Percentiles rank a stretch among this genome's conserved stretches.
phyloP scores from a whole-genome alignment of 805 yeast species.

The Teunomyces atbi region DNA sequence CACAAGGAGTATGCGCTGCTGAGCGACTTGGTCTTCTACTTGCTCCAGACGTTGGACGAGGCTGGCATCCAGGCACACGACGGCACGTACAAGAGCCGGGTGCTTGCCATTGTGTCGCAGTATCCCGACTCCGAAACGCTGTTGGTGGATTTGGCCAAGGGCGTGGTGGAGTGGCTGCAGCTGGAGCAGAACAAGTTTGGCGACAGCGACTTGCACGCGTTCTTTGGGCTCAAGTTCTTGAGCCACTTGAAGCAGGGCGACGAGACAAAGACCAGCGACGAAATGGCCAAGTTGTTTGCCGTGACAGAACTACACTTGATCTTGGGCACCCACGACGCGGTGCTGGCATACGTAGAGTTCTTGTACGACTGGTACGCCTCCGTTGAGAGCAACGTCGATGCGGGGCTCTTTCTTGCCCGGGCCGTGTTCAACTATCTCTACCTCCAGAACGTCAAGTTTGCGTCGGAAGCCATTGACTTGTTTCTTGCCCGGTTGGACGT shows the following conservation, averaged over 20 bases:
- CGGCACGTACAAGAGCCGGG: constrained; percentile 43
- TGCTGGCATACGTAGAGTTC: constrained; percentile 42
- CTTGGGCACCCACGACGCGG: constrained; percentile 59
- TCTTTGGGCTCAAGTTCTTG: constrained; percentile 66
- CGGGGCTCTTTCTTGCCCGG: constrained; percentile 47
- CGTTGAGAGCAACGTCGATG: constrained; percentile 16
- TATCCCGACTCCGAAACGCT: constrained; percentile 46
- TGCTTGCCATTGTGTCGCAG: constrained; percentile 47
- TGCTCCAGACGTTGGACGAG: constrained; percentile 66
- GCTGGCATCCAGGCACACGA: constrained; percentile 39
- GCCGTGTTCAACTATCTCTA: constrained; percentile 74
- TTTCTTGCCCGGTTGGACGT: constrained; percentile 19
- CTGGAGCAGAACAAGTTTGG: constrained; percentile 52
- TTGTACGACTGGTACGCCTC: constrained; percentile 40
- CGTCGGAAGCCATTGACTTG: constrained; percentile 31
- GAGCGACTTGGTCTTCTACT: constrained; percentile 68
- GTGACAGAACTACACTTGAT: constrained; percentile 75
- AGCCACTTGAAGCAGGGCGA: constrained; percentile 25
- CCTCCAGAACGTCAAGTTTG: constrained; percentile 63
- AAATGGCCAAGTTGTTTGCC: constrained; percentile 43
- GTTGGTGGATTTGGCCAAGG: constrained; percentile 64
- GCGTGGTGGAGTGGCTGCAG: constrained; percentile 67
- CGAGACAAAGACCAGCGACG: constrained; percentile 17
- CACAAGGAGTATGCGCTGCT: constrained; percentile 79
- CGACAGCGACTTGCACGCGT: constrained; percentile 71